phyloP scores from a whole-genome alignment of 805 yeast genomes.

The Lipomyces sp. region DNA sequence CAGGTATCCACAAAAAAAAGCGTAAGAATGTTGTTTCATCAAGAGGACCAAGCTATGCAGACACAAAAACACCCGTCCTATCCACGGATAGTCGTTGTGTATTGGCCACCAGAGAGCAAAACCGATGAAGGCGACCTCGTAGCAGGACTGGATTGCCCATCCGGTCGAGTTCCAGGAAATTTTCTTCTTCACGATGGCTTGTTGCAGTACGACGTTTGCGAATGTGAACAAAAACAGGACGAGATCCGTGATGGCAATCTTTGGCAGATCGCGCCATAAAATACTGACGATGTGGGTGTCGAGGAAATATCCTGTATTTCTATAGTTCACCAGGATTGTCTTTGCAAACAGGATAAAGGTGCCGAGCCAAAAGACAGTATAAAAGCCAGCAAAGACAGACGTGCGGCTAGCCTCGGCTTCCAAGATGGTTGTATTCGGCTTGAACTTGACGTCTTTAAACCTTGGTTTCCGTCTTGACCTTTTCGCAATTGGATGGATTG shows the following conservation, averaged over 20 bases:
- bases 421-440: slow-evolving; percentile 54
- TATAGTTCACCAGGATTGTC: slow-evolving; percentile 58
- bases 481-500: background rate
- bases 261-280: slow-evolving; percentile 63
- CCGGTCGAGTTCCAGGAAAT: slow-evolving; percentile 71
- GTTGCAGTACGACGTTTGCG: slow-evolving; percentile 63
- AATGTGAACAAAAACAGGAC: slow-evolving; percentile 74
- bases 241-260: slow-evolving; percentile 75
- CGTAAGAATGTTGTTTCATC: slow-evolving; percentile 96
- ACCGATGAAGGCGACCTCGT: slow-evolving; percentile 59
- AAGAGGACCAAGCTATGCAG: slow-evolving; percentile 83
- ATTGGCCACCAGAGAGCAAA: slow-evolving; percentile 65
- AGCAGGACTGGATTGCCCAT: slow-evolving; percentile 61
- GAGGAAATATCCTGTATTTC: slow-evolving; percentile 52
- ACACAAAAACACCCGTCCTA: slow-evolving; percentile 81
- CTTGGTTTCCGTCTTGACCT: slow-evolving; percentile 50
- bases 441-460: slow-evolving; percentile 60
- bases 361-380: slow-evolving; percentile 76
- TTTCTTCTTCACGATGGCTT: slow-evolving; percentile 51
- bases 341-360: slow-evolving; percentile 61
- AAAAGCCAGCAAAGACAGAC: slow-evolving; percentile 71
- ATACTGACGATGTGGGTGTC: slow-evolving; percentile 61
- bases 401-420: slow-evolving; percentile 55
- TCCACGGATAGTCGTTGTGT: slow-evolving; percentile 74
- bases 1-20: slow-evolving; percentile 88